These are phyloP conservation scores for Malus hybrid DNA, from an alignment of 331 rosid genomes.

Conservation along the genomic window DNA sequence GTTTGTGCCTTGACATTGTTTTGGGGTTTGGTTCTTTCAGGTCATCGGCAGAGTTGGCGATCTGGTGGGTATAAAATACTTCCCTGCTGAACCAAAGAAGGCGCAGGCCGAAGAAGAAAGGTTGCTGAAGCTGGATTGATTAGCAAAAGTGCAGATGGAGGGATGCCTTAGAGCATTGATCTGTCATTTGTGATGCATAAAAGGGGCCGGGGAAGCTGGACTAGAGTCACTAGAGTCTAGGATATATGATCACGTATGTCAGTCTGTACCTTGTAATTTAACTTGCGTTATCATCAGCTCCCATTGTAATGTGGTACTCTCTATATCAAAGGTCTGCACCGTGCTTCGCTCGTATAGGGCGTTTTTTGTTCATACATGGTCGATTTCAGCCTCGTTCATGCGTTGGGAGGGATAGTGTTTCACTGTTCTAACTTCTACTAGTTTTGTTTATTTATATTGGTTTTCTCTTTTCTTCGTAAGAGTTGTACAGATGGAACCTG, in stretches of 20 bases:
- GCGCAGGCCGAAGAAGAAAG: slow-evolving; percentile 10
- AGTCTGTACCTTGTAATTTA: background rate
- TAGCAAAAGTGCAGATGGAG: background rate
- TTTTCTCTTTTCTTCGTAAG: background rate
- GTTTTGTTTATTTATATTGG: background rate
- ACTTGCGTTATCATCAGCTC: background rate
- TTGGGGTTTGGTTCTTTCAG: slow-evolving; percentile 24
- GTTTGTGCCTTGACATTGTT: background rate
- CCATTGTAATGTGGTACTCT: background rate
- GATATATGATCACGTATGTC: background rate
- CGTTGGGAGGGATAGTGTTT: background rate
- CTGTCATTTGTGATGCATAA: background rate
- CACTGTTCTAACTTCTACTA: background rate
- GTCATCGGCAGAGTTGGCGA: slow-evolving; percentile 77
- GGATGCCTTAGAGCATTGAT: background rate
- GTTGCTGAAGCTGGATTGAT: slow-evolving; percentile 11
- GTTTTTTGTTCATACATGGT: background rate
- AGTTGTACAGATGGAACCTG: background rate
- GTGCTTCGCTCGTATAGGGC: background rate
- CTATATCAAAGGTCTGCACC: background rate
- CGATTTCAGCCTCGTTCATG: background rate
- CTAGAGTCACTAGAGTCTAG: background rate
- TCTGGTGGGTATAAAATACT: slow-evolving; percentile 73
- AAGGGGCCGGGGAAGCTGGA: background rate
- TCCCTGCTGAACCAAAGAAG: slow-evolving; percentile 73